These are phyloP conservation scores for Sanghuangporus sanghuang DNA, from an alignment of 1,284 basidiomycete genomes.

Conservation along the genomic window DNA sequence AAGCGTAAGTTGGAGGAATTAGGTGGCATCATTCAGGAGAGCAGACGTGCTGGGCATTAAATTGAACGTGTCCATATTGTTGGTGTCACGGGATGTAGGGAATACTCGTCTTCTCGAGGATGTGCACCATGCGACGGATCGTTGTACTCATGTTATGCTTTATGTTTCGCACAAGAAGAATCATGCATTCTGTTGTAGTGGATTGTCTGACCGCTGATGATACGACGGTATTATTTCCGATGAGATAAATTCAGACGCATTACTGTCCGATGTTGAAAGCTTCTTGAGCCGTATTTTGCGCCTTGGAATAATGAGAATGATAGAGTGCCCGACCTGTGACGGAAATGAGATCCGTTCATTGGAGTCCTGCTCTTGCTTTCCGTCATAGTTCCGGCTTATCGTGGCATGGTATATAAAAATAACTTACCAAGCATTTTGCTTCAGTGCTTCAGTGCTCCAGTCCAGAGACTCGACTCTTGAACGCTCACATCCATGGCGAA, in stretches of 20 bases:
- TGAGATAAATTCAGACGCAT: no score
- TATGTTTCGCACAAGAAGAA: not conserved
- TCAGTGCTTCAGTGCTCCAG: not conserved
- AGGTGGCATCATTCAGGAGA: conserved; percentile 85
- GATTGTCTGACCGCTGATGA: no score
- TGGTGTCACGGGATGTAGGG: not conserved
- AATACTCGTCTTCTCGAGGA: not conserved
- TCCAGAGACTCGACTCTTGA: not conserved
- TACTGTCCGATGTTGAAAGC: no score
- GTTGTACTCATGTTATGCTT: conserved; percentile 1
- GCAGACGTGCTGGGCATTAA: conserved; percentile 72
- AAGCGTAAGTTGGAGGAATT: conserved; percentile 98
- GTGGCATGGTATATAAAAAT: not conserved
- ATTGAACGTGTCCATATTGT: not conserved
- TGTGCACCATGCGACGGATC: not conserved
- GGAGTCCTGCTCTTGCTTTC: not conserved
- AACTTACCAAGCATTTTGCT: not conserved
- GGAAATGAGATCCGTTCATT: not conserved
- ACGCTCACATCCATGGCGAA: conserved; percentile 8
- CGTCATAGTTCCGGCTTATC: conserved; percentile 4
- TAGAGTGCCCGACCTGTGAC: no score
- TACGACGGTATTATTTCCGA: no score
- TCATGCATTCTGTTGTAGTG: not conserved
- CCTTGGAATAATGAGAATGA: no score
- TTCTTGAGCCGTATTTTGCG: no score